phyloP scores from a whole-genome alignment of 148 eudicot genomes.

The Beta vulgaris region DNA sequence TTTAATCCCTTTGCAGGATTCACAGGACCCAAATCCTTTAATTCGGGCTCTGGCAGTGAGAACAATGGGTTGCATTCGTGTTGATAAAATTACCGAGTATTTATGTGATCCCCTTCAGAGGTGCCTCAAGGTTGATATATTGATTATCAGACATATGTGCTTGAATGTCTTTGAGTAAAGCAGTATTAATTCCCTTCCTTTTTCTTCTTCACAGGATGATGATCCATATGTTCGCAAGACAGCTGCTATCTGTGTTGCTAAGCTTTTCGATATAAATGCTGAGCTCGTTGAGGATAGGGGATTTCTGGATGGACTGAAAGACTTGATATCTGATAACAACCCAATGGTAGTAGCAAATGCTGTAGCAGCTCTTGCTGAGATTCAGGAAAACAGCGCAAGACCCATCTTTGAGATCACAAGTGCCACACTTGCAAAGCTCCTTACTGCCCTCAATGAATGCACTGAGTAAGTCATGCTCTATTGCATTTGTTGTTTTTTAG shows the following conservation, averaged over 20 bases:
- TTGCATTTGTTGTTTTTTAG: constrained; percentile 3
- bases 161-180: constrained; percentile 2
- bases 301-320: constrained; percentile 90
- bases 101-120: constrained; percentile 98
- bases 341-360: constrained; percentile 99
- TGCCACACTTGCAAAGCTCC: constrained; percentile 84
- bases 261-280: constrained; percentile 96
- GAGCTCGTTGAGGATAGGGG: constrained; percentile 99
- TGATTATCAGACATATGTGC: constrained; percentile 6
- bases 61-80: constrained; percentile 99
- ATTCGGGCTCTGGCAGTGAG: constrained; percentile 98
- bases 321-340: constrained; percentile 96
- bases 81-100: constrained; percentile 97
- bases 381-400: constrained; percentile 80
- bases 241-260: constrained; percentile 99
- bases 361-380: constrained; percentile 98
- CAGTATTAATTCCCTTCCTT: constrained; percentile 3
- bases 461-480: constrained; percentile 70
- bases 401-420: constrained; percentile 93
- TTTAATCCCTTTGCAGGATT: constrained; percentile 58
- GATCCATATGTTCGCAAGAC: constrained; percentile 99
- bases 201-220: constrained; percentile 64
- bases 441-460: constrained; percentile 97
- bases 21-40: constrained; percentile 96
- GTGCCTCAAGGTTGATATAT: constrained; percentile 80